Conservation (phyloP, 2,329 filamentous ascomycete species). For the Talaromyces sp. region DNA sequence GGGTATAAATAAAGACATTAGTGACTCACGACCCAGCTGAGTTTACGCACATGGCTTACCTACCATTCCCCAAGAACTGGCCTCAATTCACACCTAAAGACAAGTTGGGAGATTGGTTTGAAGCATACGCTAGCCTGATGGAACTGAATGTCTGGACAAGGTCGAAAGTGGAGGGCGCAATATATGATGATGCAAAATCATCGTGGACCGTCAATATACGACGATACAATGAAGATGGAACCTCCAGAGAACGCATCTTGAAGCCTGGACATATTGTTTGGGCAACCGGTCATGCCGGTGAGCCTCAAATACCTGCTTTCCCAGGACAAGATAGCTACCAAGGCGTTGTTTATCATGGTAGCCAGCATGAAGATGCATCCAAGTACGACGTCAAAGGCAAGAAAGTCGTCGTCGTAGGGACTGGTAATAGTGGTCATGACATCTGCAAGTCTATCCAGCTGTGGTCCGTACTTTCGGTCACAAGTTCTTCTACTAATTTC, state of each 20-base stretch:
- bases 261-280: constrained; percentile 46
- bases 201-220: constrained; percentile 38
- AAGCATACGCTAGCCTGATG: constrained; percentile 48
- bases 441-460: constrained; percentile 39
- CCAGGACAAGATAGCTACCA: constrained; percentile 41
- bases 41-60: constrained; percentile 37
- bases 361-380: constrained; percentile 42
- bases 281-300: constrained; percentile 46
- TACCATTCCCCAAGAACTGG: constrained; percentile 43
- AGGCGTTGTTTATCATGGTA: constrained; percentile 46
- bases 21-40: constrained; percentile 42
- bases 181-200: constrained; percentile 27
- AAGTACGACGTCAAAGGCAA: constrained; percentile 38
- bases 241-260: constrained; percentile 26
- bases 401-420: constrained; percentile 48
- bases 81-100: constrained; percentile 46
- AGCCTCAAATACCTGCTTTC: constrained; percentile 42
- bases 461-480: not conserved
- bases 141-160: constrained; percentile 47
- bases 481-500: not conserved
- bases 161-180: not conserved
- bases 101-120: constrained; percentile 50
- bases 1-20: constrained; percentile 27
- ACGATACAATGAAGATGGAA: constrained; percentile 25
- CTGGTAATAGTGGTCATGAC: constrained; percentile 50